These are phyloP conservation scores for Neltuma alba DNA, from an alignment of 306 rosid genomes.

Conservation along the genomic window DNA sequence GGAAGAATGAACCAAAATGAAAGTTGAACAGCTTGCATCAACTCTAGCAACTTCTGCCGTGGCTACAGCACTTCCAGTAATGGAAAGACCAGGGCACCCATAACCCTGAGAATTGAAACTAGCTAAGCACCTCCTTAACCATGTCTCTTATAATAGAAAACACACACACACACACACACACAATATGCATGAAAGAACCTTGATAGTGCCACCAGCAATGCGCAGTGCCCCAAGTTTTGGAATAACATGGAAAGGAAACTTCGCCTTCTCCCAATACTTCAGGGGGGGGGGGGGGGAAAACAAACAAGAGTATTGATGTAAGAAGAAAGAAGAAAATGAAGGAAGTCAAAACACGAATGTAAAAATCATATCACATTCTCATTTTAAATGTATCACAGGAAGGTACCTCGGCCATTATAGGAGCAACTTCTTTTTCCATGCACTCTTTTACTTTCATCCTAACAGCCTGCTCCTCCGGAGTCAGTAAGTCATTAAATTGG, in stretches of 20 bases:
- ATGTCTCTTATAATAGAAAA: slow-evolving; percentile 4
- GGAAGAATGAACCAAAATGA: slow-evolving; percentile 32
- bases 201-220: slow-evolving; percentile 82
- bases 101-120: slow-evolving; percentile 61
- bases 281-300: too few relatives aligned
- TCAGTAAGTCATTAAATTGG: slow-evolving; percentile 62
- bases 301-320: neutral
- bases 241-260: slow-evolving; percentile 78
- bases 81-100: slow-evolving; percentile 85
- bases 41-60: slow-evolving; percentile 78
- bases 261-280: slow-evolving; percentile 90
- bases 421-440: slow-evolving; percentile 76
- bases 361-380: slow-evolving; percentile 8
- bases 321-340: neutral
- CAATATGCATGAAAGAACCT: slow-evolving; percentile 46
- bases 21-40: slow-evolving; percentile 86
- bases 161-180: neutral
- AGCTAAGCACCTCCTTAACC: slow-evolving; percentile 30
- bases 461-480: slow-evolving; percentile 63
- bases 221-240: slow-evolving; percentile 67
- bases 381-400: slow-evolving; percentile 4
- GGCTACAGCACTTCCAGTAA: slow-evolving; percentile 65
- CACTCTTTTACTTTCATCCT: slow-evolving; percentile 65
- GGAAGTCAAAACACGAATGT: neutral
- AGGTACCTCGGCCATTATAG: slow-evolving; percentile 80